Evolutionary conservation across 768 basidiomycete species (phyloP), one percentile per base, ranked within the genome.

Genomic region (Auricularia sp.): DNA sequence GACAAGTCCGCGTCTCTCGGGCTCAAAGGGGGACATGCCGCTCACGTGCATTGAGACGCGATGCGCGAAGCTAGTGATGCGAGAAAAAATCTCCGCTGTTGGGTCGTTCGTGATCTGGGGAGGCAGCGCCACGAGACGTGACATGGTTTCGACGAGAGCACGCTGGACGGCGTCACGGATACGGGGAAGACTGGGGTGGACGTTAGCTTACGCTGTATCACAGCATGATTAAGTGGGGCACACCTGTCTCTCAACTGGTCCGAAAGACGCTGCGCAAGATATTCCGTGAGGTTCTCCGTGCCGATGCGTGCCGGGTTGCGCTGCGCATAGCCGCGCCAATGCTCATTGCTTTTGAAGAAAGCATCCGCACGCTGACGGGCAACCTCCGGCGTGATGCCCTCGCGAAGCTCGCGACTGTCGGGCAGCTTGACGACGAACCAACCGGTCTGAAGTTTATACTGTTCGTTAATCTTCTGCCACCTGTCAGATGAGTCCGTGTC

Each of bases 371-470:
- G 72, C 34, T 71, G 66, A 1, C 89, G 81, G 0, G 90, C 90
- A 23, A 83, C 77, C 18, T 72, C 73, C 86, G 87, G 90, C 1
- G 83, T 79, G 56, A 84, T 78, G 2, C 81, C 83, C 1, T 73
- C 62, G 21, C 78, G 79, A 12, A 88, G 70, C 14, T 84, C 80
- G 1, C 72, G 75, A 0, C 84, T 81, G 68, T 77, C 76, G 0
- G 82, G 81, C 65, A 83, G 83, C 67, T 83, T 83, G 42, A 84
- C 81, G 64, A 81, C 83, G 68, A 76, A 83, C 85, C 86, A 87
- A 21, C 81, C 81, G 62, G 86, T 82, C 3, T 78, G 75, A 1
- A 86, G 76, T 0, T 77, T 67, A 14, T 64, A 83, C 77, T 21
- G 60, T 1, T 3, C 36, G 11, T 62, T 59, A 56, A 23, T 12